Evolutionary conservation across 345 rosid species (phyloP), one percentile per base, ranked within the genome.

Genomic region (Pistacia atlantica): DNA sequence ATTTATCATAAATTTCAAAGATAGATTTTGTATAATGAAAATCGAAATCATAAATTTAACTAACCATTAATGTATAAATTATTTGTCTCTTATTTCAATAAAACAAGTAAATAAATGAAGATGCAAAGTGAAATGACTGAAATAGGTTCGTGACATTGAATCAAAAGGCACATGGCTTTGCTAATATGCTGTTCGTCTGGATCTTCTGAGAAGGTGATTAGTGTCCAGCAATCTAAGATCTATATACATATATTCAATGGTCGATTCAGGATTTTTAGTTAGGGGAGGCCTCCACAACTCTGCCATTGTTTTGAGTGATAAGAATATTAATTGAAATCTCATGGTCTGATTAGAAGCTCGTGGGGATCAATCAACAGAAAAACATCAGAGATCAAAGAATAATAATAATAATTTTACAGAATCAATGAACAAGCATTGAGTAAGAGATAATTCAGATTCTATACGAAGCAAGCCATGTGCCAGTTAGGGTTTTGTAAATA

Each of bases 401-500:
- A 7, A 8, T 46, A 65, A 66, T 7, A 38, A 38, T 38, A 38
- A 38, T 38, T 4, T 2, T 38, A 38, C 6, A 38, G 42, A 4
- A 38, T 45, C 35, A 45, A 35, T 64, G 28, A 60, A 35, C 13
- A 52, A 35, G 13, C 52, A 57, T 51, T 68, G 64, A 37, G 22
- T 12, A 48, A 35, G 25, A 25, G 17, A 2, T 13, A 51, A 13
- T 33, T 38, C 62, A 54, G 63, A 54, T 74, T 70, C 65, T 74
- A 55, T 52, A 62, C 70, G 11, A 38, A 38, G 52, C 71, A 54
- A 55, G 18, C 62, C 77, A 75, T 75, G 72, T 65, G 72, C 42
- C 11, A 1, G 2, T 63, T 16, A 4, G 7, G 20, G 18, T 61
- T 73, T 45, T 14, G 8, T 37, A 37, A 54, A 8, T 13, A 51